phyloP scores from a whole-genome alignment of 805 yeast species.

The Saturnispora besseyi region DNA sequence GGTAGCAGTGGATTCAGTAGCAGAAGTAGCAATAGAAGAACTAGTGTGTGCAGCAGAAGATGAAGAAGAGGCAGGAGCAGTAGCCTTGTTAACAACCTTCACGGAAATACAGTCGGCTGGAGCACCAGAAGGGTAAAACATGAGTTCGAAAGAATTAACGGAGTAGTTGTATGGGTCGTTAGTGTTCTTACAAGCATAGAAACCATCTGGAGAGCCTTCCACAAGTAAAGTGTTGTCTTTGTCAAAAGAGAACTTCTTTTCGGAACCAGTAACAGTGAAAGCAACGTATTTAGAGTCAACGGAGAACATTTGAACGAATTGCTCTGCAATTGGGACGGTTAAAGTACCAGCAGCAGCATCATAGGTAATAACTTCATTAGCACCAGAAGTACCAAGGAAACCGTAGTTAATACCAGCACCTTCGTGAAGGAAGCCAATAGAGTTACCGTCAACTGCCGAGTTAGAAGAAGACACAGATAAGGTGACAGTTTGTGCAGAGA shows the following conservation, averaged over 20 bases:
- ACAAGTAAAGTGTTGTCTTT: conserved; percentile 21
- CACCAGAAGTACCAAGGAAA: conserved; percentile 16
- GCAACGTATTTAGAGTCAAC: conserved; percentile 8
- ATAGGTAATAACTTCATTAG: conserved; percentile 11
- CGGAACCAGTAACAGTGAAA: conserved; percentile 10
- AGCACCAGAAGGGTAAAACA: conserved; percentile 19
- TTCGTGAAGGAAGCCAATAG: conserved; percentile 31
- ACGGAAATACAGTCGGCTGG: conserved; percentile 18
- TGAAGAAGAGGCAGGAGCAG: conserved; percentile 1
- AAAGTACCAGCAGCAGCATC: conserved; percentile 6
- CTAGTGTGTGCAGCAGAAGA: not conserved
- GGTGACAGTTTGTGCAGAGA: conserved; percentile 15
- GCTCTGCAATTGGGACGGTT: conserved; percentile 9
- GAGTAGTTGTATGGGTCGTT: conserved; percentile 38
- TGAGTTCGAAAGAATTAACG: conserved; percentile 21
- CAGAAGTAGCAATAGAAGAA: not conserved
- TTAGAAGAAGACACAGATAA: conserved; percentile 24
- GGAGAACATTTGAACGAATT: not conserved
- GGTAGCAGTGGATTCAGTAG: not conserved
- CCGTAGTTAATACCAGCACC: conserved; percentile 42
- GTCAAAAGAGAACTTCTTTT: conserved; percentile 14
- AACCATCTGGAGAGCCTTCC: conserved; percentile 26
- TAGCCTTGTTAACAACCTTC: conserved; percentile 1
- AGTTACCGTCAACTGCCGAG: conserved; percentile 22
- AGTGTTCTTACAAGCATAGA: conserved; percentile 37